Conservation (phyloP, 495 filamentous ascomycete genomes). For the Lepraria neglecta region DNA sequence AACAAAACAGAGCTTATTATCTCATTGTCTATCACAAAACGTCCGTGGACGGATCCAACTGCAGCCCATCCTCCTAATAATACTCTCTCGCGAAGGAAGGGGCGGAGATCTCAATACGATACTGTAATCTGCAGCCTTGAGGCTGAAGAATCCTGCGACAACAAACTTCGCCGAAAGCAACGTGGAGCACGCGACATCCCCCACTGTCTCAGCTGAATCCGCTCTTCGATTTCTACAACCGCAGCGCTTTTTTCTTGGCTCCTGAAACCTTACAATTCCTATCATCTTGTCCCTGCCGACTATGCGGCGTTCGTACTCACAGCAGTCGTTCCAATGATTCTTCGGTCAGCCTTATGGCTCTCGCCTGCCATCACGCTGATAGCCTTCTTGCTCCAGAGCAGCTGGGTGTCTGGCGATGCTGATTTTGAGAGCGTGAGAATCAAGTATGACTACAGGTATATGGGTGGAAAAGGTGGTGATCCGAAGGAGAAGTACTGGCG, state of each 20-base stretch:
- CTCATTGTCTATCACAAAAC: too few relatives aligned
- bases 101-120: background rate
- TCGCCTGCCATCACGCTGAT: conserved; percentile 12
- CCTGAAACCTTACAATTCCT: background rate
- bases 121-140: background rate
- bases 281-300: background rate
- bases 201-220: background rate
- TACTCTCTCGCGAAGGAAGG: background rate
- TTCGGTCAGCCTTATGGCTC: conserved; percentile 17
- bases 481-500: conserved; percentile 55
- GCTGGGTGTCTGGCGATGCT: conserved; percentile 25
- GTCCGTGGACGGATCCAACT: background rate
- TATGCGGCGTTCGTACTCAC: conserved; percentile 5
- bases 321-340: conserved; percentile 11
- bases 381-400: conserved; percentile 2
- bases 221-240: background rate
- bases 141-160: background rate
- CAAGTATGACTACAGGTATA: conserved; percentile 39
- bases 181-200: conserved; percentile 12
- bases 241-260: background rate
- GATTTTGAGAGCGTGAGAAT: conserved; percentile 43
- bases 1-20: too few relatives aligned
- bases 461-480: conserved; percentile 42
- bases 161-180: background rate
- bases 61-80: background rate